phyloP scores from a whole-genome alignment of 2,329 filamentous ascomycete genomes.

The Fusarium sp. region DNA sequence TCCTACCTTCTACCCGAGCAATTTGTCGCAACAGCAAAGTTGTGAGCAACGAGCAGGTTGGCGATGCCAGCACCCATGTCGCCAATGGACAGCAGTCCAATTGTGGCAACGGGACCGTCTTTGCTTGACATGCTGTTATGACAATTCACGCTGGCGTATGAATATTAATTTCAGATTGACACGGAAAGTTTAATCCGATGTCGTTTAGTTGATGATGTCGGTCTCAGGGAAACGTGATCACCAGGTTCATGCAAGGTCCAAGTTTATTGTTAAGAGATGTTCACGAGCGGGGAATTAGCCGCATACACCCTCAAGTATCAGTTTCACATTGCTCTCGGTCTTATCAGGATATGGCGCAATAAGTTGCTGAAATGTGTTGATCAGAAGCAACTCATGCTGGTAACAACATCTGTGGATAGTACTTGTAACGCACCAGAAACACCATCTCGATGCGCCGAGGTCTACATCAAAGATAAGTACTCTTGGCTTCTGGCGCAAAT shows the following conservation, averaged over 20 bases:
- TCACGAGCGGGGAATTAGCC: neutral
- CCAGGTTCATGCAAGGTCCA: neutral
- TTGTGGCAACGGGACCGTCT: constrained; percentile 10
- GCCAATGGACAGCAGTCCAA: constrained; percentile 65
- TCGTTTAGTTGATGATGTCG: neutral
- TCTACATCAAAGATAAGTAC: neutral
- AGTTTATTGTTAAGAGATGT: neutral
- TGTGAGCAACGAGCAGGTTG: constrained; percentile 59
- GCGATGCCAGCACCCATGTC: constrained; percentile 68
- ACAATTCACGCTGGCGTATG: too few species aligned
- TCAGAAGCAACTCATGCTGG: neutral
- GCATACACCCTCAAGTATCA: neutral
- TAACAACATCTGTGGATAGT: neutral
- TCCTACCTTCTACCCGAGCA: constrained; percentile 59
- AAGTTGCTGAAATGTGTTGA: neutral
- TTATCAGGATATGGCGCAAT: neutral
- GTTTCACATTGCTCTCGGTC: neutral
- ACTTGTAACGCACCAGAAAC: neutral
- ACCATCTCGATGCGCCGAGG: neutral
- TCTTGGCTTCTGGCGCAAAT: neutral
- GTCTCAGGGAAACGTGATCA: neutral
- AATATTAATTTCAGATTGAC: neutral
- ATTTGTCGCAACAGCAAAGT: constrained; percentile 64
- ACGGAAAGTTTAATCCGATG: neutral
- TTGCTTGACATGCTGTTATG: constrained; percentile 9